phyloP scores from a whole-genome alignment of 495 filamentous ascomycete genomes.

The Saxispiralis lemnorum region DNA sequence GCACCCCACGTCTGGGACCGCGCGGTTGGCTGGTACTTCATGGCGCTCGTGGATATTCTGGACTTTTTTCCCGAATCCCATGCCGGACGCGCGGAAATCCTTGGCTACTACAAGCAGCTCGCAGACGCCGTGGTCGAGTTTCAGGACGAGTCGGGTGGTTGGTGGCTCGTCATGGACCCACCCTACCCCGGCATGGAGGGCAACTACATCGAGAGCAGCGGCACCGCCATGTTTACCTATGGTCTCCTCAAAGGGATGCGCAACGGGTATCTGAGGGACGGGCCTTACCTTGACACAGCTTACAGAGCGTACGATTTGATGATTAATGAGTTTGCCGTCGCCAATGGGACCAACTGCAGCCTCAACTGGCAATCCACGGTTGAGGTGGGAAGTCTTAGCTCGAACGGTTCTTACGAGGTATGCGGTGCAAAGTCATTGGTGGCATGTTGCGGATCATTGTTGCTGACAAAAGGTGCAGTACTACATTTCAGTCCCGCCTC shows the following conservation, averaged over 20 bases:
- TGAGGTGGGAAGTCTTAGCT: slow-evolving; percentile 14
- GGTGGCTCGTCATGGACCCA: slow-evolving; percentile 42
- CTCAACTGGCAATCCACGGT: slow-evolving; percentile 16
- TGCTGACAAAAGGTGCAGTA: slow-evolving; percentile 5
- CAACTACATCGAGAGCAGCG: slow-evolving; percentile 46
- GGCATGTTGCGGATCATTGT: neutral
- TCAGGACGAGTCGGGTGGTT: slow-evolving; percentile 35
- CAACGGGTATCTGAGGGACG: slow-evolving; percentile 21
- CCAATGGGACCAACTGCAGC: slow-evolving; percentile 12
- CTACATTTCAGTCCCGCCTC: slow-evolving; percentile 12
- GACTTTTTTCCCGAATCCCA: slow-evolving; percentile 28
- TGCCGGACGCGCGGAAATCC: slow-evolving; percentile 21
- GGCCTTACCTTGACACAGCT: slow-evolving; percentile 2
- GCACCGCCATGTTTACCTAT: slow-evolving; percentile 42
- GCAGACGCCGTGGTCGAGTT: slow-evolving; percentile 27
- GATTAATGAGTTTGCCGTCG: slow-evolving; percentile 13
- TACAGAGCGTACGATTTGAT: slow-evolving; percentile 14
- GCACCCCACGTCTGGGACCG: slow-evolving; percentile 39
- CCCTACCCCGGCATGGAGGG: slow-evolving; percentile 26
- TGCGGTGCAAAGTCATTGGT: neutral
- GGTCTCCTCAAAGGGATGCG: slow-evolving; percentile 35
- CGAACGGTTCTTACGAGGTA: slow-evolving; percentile 5
- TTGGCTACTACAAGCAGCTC: slow-evolving; percentile 25
- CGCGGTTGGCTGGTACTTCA: slow-evolving; percentile 42
- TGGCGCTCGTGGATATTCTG: slow-evolving; percentile 39